Percentiles rank a stretch among this genome's conserved stretches.
Conservation (phyloP, 495 filamentous ascomycete genomes). For the Entonaema liquescens region DNA sequence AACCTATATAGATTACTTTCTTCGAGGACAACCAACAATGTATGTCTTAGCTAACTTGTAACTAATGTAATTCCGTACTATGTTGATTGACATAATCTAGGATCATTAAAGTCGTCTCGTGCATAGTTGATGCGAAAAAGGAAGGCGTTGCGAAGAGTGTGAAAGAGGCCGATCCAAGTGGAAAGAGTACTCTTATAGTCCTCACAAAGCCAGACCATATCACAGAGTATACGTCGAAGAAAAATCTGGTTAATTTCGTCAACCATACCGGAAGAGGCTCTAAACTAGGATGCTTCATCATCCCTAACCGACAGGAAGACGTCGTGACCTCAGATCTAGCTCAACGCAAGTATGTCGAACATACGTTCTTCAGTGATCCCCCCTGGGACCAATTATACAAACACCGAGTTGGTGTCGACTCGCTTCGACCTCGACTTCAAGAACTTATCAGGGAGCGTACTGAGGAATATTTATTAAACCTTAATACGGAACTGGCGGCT, state of each 20-base stretch:
- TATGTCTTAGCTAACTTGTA: no score
- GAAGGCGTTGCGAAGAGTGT: constrained; percentile 63
- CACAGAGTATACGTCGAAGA: constrained; percentile 58
- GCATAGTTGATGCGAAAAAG: constrained; percentile 62
- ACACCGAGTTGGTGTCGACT: constrained; percentile 19
- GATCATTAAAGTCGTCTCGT: constrained; percentile 58
- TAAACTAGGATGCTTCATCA: constrained; percentile 60
- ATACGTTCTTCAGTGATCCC: constrained; percentile 41
- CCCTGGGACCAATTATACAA: constrained; percentile 21
- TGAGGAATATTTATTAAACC: constrained; percentile 12
- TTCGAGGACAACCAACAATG: no score
- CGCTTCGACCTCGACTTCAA: constrained; percentile 25
- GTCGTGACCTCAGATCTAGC: constrained; percentile 34
- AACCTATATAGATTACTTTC: no score
- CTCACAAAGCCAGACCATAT: constrained; percentile 64
- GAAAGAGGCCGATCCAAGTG: constrained; percentile 52
- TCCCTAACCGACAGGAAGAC: constrained; percentile 58
- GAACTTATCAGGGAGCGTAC: constrained; percentile 19
- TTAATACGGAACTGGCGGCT: constrained; percentile 11
- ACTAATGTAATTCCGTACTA: neutral
- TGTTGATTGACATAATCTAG: neutral
- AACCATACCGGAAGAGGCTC: constrained; percentile 45
- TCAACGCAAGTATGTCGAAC: constrained; percentile 44
- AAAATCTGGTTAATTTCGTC: constrained; percentile 54
- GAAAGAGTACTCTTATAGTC: constrained; percentile 60